phyloP scores from a whole-genome alignment of 1,284 basidiomycete species.

The Athelia sp. region DNA sequence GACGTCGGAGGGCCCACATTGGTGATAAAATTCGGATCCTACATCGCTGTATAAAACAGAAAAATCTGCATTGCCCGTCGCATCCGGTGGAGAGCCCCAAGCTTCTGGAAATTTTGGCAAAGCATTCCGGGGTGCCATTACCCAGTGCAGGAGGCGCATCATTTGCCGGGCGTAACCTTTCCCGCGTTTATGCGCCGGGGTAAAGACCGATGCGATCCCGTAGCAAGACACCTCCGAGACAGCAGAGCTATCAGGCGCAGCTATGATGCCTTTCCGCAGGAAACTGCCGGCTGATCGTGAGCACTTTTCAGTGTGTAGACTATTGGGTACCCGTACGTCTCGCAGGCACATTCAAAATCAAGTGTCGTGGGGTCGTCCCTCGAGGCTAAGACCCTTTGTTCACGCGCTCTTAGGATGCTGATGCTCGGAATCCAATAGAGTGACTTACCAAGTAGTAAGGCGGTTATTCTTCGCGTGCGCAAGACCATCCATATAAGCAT shows the following conservation, averaged over 20 bases:
- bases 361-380: slow-evolving; percentile 30
- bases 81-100: slow-evolving; percentile 33
- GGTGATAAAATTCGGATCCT: slow-evolving; percentile 46
- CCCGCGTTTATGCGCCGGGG: slow-evolving; percentile 31
- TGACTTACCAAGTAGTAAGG: slow-evolving; percentile 13
- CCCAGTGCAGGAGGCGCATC: slow-evolving; percentile 45
- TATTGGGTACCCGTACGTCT: slow-evolving; percentile 29
- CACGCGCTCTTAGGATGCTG: not conserved
- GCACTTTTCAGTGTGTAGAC: not conserved
- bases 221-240: slow-evolving; percentile 29
- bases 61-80: slow-evolving; percentile 30
- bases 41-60: slow-evolving; percentile 64
- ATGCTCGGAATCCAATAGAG: slow-evolving; percentile 9
- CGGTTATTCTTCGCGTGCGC: slow-evolving; percentile 31
- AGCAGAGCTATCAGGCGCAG: slow-evolving; percentile 10
- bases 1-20: slow-evolving; percentile 32
- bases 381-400: slow-evolving; percentile 37
- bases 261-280: not conserved
- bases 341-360: slow-evolving; percentile 39
- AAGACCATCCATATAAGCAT: slow-evolving; percentile 25
- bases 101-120: slow-evolving; percentile 28
- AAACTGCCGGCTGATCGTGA: not conserved
- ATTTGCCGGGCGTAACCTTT: slow-evolving; percentile 43
- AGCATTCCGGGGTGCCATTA: slow-evolving; percentile 26
- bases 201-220: slow-evolving; percentile 40